These are phyloP conservation scores for Colletotrichum chlorophyti DNA, from an alignment of 2,329 filamentous ascomycete genomes.

Conservation along the genomic window DNA sequence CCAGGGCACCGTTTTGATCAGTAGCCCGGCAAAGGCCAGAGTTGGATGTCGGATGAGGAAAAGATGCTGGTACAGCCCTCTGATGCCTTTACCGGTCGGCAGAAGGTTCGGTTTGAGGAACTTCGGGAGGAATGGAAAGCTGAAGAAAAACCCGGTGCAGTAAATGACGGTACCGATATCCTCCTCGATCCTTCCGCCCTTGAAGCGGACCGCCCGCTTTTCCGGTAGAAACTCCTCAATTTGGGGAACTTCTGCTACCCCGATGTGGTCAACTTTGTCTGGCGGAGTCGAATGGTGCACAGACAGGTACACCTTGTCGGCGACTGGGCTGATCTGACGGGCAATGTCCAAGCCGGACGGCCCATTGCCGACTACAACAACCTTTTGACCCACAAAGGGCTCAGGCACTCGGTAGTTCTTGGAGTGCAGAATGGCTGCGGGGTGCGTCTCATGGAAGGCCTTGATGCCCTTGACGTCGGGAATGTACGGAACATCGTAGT, in stretches of 20 bases:
- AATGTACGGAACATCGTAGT: slow-evolving; percentile 74
- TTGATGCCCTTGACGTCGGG: slow-evolving; percentile 67
- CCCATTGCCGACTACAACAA: slow-evolving; percentile 83
- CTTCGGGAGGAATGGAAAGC: slow-evolving; percentile 68
- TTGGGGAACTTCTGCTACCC: slow-evolving; percentile 59
- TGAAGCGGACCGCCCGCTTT: slow-evolving; percentile 68
- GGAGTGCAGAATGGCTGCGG: slow-evolving; percentile 72
- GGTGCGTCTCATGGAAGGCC: slow-evolving; percentile 65
- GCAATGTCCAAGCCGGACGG: slow-evolving; percentile 87
- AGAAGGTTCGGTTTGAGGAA: slow-evolving; percentile 57
- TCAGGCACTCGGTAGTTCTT: slow-evolving; percentile 78
- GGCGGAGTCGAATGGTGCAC: slow-evolving; percentile 58
- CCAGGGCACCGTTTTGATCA: slow-evolving; percentile 89
- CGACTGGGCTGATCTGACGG: slow-evolving; percentile 70
- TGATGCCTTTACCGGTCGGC: slow-evolving; percentile 72
- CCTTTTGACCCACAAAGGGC: slow-evolving; percentile 71
- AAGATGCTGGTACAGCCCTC: slow-evolving; percentile 79
- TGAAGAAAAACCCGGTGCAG: slow-evolving; percentile 83
- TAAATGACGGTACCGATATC: slow-evolving; percentile 76
- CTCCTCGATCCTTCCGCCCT: slow-evolving; percentile 65
- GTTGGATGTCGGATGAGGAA: slow-evolving; percentile 80
- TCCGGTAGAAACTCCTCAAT: slow-evolving; percentile 64
- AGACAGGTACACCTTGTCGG: slow-evolving; percentile 68
- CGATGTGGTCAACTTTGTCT: slow-evolving; percentile 51
- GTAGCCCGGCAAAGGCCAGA: slow-evolving; percentile 76